A percentile compares a stretch with the other conserved stretches of the same genome.
Evolutionary conservation across 768 basidiomycete species (phyloP).

Genomic region (Boletus reticulatus): DNA sequence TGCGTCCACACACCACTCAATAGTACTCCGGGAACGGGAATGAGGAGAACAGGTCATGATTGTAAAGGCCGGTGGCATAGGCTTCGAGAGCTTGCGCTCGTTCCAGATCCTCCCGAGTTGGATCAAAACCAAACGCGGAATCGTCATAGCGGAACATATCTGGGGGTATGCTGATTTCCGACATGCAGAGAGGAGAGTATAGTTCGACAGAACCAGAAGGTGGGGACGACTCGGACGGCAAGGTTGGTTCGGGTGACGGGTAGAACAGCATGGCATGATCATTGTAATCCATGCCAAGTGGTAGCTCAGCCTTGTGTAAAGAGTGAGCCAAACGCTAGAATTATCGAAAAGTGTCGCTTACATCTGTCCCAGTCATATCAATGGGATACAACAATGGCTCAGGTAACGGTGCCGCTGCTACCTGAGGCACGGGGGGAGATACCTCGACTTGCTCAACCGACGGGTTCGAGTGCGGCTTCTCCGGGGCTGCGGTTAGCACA

Average conservation of each 20-base stretch:
- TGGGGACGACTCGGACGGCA: not conserved
- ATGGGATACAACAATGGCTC: not conserved
- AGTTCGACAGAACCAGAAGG: not conserved
- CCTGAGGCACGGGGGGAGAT: not conserved
- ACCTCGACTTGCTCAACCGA: not conserved
- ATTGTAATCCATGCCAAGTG: no score
- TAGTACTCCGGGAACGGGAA: conserved; percentile 19
- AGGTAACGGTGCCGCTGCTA: not conserved
- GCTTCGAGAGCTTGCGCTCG: conserved; percentile 28
- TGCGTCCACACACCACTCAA: conserved; percentile 1
- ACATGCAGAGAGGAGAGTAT: not conserved
- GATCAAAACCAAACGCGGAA: conserved; percentile 1
- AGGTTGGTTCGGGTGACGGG: not conserved
- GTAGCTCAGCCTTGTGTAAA: no score
- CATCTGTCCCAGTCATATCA: not conserved
- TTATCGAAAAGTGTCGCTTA: no score
- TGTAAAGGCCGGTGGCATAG: conserved; percentile 29
- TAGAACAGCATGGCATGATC: no score
- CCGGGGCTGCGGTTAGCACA: conserved; percentile 9
- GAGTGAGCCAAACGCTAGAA: no score
- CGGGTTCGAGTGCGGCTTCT: conserved; percentile 1
- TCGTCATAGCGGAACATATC: conserved; percentile 3
- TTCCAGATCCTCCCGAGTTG: conserved; percentile 20
- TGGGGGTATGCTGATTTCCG: not conserved
- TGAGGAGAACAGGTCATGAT: conserved; percentile 22